A percentile compares a stretch with the other conserved stretches of the same genome.
Evolutionary conservation across 495 filamentous ascomycete species (phyloP).

Genomic region (Hypoxylon cercidicola): DNA sequence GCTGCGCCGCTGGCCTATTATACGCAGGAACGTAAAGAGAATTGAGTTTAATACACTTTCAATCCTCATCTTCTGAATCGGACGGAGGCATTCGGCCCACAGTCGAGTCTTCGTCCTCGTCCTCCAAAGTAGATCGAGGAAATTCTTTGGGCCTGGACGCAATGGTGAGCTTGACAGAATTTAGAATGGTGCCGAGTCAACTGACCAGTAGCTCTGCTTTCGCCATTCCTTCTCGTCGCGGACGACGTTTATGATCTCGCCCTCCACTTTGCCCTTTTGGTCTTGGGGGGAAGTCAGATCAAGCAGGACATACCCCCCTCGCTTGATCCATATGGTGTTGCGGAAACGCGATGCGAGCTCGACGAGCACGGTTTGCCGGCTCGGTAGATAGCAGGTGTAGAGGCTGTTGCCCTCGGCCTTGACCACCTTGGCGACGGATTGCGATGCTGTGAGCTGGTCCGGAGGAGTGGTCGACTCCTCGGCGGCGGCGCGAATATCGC

Average conservation of each 20-base stretch:
- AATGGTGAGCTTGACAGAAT: constrained; percentile 34
- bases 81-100: constrained; percentile 85
- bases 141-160: constrained; percentile 81
- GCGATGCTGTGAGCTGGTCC: constrained; percentile 66
- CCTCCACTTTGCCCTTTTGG: constrained; percentile 80
- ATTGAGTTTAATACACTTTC: constrained; percentile 29
- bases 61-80: constrained; percentile 68
- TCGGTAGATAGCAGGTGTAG: constrained; percentile 75
- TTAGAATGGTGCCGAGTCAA: constrained; percentile 17
- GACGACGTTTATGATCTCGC: constrained; percentile 93
- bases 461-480: constrained; percentile 81
- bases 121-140: constrained; percentile 66
- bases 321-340: constrained; percentile 89
- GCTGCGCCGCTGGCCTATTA: constrained; percentile 31
- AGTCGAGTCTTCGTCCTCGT: constrained; percentile 79
- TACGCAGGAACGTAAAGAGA: constrained; percentile 35
- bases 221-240: constrained; percentile 91
- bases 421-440: constrained; percentile 77
- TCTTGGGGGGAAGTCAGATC: constrained; percentile 72
- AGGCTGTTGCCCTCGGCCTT: constrained; percentile 89
- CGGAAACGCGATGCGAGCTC: constrained; percentile 86
- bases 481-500: constrained; percentile 76
- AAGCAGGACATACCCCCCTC: constrained; percentile 85
- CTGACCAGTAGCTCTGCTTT: constrained; percentile 88
- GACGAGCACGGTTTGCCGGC: constrained; percentile 68